A percentile compares a stretch with the other conserved stretches of the same genome.
Evolutionary conservation across 805 yeast species (phyloP).

Genomic region (Kregervanrija delftensis): DNA sequence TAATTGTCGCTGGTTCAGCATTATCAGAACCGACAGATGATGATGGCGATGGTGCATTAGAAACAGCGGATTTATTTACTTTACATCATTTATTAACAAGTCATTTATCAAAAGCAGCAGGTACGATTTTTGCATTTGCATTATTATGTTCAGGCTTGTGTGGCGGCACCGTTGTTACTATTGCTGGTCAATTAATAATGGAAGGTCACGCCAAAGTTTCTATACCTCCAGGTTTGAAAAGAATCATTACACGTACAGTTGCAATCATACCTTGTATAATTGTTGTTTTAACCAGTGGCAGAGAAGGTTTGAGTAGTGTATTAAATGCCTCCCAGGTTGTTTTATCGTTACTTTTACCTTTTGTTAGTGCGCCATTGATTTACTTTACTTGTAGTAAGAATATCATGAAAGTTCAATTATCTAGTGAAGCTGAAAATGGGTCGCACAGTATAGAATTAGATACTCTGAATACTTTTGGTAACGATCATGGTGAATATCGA

Average conservation of each 20-base stretch:
- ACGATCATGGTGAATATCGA: not conserved
- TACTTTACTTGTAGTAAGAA: conserved; percentile 65
- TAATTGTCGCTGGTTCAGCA: conserved; percentile 89
- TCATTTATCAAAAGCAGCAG: conserved; percentile 80
- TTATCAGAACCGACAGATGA: conserved; percentile 36
- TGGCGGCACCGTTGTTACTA: conserved; percentile 90
- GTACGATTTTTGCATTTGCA: conserved; percentile 82
- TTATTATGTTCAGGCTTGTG: conserved; percentile 87
- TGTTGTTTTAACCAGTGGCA: conserved; percentile 66
- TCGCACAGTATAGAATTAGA: not conserved
- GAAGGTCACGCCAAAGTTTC: conserved; percentile 84
- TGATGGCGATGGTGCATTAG: conserved; percentile 51
- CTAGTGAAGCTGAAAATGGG: conserved; percentile 4
- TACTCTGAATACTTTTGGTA: not conserved
- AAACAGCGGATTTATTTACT: conserved; percentile 75
- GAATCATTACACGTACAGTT: conserved; percentile 72
- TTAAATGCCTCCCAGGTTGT: conserved; percentile 81
- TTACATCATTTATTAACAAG: conserved; percentile 64
- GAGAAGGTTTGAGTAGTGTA: conserved; percentile 71
- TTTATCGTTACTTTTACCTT: conserved; percentile 71
- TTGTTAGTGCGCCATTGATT: conserved; percentile 83
- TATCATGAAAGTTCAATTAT: conserved; percentile 26
- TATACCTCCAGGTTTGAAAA: conserved; percentile 73
- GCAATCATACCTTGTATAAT: conserved; percentile 82
- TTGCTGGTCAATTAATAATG: conserved; percentile 90